phyloP scores from a whole-genome alignment of 2,329 filamentous ascomycete species.

The Colletotrichum melonis region DNA sequence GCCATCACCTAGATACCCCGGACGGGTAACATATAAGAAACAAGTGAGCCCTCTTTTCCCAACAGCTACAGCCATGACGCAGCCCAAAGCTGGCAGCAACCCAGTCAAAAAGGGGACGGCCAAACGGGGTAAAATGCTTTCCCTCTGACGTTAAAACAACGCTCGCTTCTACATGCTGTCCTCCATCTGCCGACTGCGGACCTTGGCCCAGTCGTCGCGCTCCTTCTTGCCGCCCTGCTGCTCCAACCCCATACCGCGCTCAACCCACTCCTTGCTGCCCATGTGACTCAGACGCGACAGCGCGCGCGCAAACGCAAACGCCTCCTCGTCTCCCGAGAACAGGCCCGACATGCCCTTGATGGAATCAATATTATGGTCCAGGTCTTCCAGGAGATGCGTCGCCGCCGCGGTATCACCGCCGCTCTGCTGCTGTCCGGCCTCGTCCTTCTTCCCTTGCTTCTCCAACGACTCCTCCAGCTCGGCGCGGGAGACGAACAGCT shows the following conservation, averaged over 20 bases:
- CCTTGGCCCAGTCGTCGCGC: slow-evolving; percentile 73
- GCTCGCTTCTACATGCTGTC: slow-evolving; percentile 66
- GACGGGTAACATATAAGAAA: too few species aligned
- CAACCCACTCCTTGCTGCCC: slow-evolving; percentile 95
- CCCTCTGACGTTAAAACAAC: background rate
- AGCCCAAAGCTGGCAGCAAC: background rate
- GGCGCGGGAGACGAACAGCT: slow-evolving; percentile 83
- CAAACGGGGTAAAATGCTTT: slow-evolving; percentile 1
- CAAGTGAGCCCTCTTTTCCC: too few species aligned
- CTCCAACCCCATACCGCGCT: slow-evolving; percentile 79
- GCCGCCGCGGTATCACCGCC: slow-evolving; percentile 76
- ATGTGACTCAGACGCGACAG: slow-evolving; percentile 89
- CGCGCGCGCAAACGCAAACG: slow-evolving; percentile 94
- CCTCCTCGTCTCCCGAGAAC: slow-evolving; percentile 95
- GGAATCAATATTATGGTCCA: slow-evolving; percentile 85
- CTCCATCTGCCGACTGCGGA: slow-evolving; percentile 75
- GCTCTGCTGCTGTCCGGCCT: slow-evolving; percentile 37
- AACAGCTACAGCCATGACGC: background rate
- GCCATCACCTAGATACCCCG: too few species aligned
- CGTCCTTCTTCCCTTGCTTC: slow-evolving; percentile 49
- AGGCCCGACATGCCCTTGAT: slow-evolving; percentile 83
- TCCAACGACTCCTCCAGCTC: slow-evolving; percentile 71
- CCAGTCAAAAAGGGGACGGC: background rate
- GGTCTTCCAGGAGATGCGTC: slow-evolving; percentile 86
- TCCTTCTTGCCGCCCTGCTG: slow-evolving; percentile 72